These are phyloP conservation scores for Thalassiosira allenii DNA, from an alignment of 352 stramenopile genomes.

Conservation along the genomic window DNA sequence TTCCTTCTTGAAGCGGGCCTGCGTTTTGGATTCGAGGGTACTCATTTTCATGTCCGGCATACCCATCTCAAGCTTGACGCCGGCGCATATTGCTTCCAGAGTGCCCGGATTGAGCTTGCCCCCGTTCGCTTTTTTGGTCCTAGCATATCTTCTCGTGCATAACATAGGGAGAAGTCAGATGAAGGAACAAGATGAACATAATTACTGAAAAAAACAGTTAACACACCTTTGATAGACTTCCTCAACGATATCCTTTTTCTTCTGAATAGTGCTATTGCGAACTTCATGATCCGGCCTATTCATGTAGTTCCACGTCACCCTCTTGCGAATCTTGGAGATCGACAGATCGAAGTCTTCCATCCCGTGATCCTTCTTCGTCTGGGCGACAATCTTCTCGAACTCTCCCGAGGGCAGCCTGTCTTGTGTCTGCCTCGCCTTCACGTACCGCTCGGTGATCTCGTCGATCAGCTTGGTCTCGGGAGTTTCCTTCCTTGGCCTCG, in stretches of 20 bases:
- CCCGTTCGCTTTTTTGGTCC: slow-evolving; percentile 15
- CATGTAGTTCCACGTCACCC: neutral
- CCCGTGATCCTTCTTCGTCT: slow-evolving; percentile 28
- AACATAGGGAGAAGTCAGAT: neutral
- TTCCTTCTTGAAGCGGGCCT: slow-evolving; percentile 26
- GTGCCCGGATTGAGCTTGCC: slow-evolving; percentile 21
- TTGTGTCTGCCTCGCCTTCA: neutral
- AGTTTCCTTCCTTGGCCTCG: neutral
- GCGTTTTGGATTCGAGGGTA: neutral
- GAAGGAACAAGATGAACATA: neutral
- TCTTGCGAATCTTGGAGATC: neutral
- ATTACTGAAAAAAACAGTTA: slow-evolving; percentile 11
- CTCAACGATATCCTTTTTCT: slow-evolving; percentile 4
- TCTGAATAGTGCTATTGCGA: too few relatives aligned
- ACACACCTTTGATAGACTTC: slow-evolving; percentile 13
- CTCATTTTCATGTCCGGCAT: neutral
- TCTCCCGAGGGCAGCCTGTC: slow-evolving; percentile 27
- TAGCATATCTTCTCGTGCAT: slow-evolving; percentile 1
- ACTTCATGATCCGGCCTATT: too few relatives aligned
- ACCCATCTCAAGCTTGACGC: slow-evolving; percentile 20
- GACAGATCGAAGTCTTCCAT: slow-evolving; percentile 22
- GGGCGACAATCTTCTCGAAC: slow-evolving; percentile 34
- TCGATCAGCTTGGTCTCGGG: slow-evolving; percentile 23
- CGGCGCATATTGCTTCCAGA: slow-evolving; percentile 15
- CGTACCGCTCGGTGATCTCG: slow-evolving; percentile 31